Percentiles rank a stretch among this genome's conserved stretches.
phyloP scores from a whole-genome alignment of 1,284 basidiomycete species.

The Exobasidium cylindrosporum region DNA sequence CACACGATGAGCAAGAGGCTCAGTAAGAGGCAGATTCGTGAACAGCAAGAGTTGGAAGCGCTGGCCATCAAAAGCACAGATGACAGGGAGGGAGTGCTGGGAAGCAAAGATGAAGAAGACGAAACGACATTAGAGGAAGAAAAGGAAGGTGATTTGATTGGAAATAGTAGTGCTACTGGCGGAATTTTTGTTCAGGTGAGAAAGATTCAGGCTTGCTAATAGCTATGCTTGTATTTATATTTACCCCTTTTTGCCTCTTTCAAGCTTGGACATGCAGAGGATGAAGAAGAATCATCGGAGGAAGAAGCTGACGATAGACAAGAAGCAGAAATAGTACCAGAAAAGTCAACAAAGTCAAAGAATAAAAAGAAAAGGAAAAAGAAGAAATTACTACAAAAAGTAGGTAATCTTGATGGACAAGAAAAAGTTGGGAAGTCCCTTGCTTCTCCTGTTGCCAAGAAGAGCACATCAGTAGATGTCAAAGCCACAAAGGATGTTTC shows the following conservation, averaged over 20 bases:
- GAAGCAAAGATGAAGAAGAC: slow-evolving; percentile 4
- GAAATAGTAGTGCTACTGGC: background rate
- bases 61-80: background rate
- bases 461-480: slow-evolving; percentile 20
- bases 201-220: background rate
- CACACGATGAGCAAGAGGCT: slow-evolving; percentile 27
- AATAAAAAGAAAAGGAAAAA: slow-evolving; percentile 49
- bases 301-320: background rate
- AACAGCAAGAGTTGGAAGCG: slow-evolving; percentile 36
- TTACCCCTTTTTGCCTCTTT: too few relatives aligned
- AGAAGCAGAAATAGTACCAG: slow-evolving; percentile 10
- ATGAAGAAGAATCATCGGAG: slow-evolving; percentile 6
- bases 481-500: slow-evolving; percentile 38
- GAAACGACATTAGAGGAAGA: background rate
- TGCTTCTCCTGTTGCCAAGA: too few relatives aligned
- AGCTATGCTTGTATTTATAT: background rate
- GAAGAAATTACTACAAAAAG: slow-evolving; percentile 22
- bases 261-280: slow-evolving; percentile 19
- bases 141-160: background rate
- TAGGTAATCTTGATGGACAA: slow-evolving; percentile 19
- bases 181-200: slow-evolving; percentile 30
- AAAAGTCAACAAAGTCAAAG: slow-evolving; percentile 37
- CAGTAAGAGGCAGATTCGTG: slow-evolving; percentile 48
- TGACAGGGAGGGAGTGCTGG: slow-evolving; percentile 13
- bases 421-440: too few relatives aligned